Base-by-base conservation (phyloP, 169 alveolate species). In the Hammondia hammondi region DNA sequence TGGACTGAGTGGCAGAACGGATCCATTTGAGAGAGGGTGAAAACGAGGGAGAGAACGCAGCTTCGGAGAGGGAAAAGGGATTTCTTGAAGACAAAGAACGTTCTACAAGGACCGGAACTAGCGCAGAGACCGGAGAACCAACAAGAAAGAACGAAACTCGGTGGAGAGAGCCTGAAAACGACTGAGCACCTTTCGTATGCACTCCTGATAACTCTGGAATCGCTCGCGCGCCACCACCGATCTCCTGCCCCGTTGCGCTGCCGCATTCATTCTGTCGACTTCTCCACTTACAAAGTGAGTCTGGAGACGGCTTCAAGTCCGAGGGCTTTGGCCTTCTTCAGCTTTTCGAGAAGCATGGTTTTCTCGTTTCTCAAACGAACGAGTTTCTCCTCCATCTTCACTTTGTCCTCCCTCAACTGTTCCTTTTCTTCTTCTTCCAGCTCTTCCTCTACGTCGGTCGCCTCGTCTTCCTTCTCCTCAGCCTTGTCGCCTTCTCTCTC, bases 251-350 rank as follows among this genome's bases (percentile, higher is more conserved):
- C 87, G 2, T n/a, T 77, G 4, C 87, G 21, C 10, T 6, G 10
- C 2, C 4, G 12, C 61, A 10, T 14, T 14, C 61, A 14, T 14
- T 52, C 24, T 7, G 61, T 7, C 5, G 10, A 10, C 61, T 52
- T 14, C 24, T 14, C 61, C 10, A 67, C 95, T 92, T 61, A 92
- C 95, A 46, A 92, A 35, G 88, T 90, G 72, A 92, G 92, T 73
- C 72, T 82, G 12, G 95, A 92, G 91, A 92, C 89, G 37, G 88
- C 95, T 35, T 92, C 95, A 39, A 92, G 88, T 70, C 95, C 95
- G 91, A 92, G 87, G 46, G 87, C 95, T 39, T 92, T 92, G 27
- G 95, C 95, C 81, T 85, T 92, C 45, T 85, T 61, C 35, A 92
- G 88, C 88, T 73, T 92, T 39, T 32, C 56, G 29, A 39, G 43